A percentile compares a stretch with the other conserved stretches of the same genome.
Evolutionary conservation across 208 protist species (phyloP).

Genomic region (Entamoeba invadens): DNA sequence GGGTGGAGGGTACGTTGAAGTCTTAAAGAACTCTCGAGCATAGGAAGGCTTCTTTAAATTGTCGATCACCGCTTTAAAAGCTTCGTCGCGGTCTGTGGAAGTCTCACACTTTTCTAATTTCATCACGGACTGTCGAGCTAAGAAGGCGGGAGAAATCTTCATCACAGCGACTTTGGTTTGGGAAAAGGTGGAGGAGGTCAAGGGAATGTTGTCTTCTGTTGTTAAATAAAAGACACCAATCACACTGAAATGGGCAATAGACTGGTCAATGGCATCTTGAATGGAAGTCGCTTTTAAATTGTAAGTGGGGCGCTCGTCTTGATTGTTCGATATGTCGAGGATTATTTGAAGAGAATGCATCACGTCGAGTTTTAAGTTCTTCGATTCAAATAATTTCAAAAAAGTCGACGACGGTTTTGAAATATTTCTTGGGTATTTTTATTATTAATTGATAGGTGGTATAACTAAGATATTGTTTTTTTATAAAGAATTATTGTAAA

Average conservation of each 20-base stretch:
- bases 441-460: too few relatives aligned
- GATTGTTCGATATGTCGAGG: not conserved
- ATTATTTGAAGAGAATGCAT: not conserved
- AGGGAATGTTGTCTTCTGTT: not conserved
- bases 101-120: not conserved
- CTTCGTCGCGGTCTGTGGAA: not conserved
- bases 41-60: not conserved
- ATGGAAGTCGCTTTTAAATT: not conserved
- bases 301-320: not conserved
- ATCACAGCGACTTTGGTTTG: not conserved
- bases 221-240: not conserved
- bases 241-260: not conserved
- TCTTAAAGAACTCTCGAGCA: not conserved
- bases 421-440: too few relatives aligned
- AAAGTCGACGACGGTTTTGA: too few relatives aligned
- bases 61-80: not conserved
- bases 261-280: not conserved
- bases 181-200: not conserved
- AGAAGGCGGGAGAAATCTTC: not conserved
- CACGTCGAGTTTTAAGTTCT: too few relatives aligned
- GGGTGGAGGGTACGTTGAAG: not conserved
- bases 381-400: too few relatives aligned
- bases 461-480: too few relatives aligned
- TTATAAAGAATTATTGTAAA: too few relatives aligned
- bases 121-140: not conserved